Percentiles rank a stretch among this genome's conserved stretches.
phyloP scores from a whole-genome alignment of 305 asterid species.

The Fraxinus velutina region DNA sequence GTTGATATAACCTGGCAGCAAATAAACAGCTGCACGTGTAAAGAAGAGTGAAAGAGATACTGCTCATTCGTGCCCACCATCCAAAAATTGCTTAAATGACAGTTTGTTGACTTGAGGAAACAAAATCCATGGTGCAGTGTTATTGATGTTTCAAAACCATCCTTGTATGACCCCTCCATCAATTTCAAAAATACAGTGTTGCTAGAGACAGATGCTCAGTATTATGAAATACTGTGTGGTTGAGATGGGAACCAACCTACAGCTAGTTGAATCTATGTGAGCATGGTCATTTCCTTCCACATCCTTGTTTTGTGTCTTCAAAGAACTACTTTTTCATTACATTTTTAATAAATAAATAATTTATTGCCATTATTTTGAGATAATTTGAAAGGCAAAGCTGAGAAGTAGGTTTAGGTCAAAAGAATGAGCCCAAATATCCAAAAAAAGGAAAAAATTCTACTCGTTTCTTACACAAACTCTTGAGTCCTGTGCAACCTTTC shows the following conservation, averaged over 20 bases:
- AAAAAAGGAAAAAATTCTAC: neutral
- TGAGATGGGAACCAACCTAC: neutral
- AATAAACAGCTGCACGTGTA: neutral
- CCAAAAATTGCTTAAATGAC: neutral
- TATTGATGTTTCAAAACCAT: neutral
- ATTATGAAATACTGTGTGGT: neutral
- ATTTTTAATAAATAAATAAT: neutral
- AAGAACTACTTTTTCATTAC: neutral
- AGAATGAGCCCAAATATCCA: neutral
- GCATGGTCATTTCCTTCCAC: neutral
- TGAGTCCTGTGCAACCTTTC: neutral
- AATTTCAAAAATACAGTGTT: neutral
- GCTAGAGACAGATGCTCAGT: neutral
- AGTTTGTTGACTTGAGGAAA: neutral
- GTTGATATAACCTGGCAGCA: constrained; percentile 72
- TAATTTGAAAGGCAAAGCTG: neutral
- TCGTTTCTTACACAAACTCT: neutral
- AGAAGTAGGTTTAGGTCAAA: neutral
- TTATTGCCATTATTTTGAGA: neutral
- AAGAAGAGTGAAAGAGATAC: neutral
- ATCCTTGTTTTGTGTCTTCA: neutral
- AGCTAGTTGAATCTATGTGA: neutral
- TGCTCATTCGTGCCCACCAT: neutral
- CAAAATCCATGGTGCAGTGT: neutral
- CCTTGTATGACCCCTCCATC: neutral